phyloP scores from a whole-genome alignment of 257 asterid species.

The Jasminum sambac region DNA sequence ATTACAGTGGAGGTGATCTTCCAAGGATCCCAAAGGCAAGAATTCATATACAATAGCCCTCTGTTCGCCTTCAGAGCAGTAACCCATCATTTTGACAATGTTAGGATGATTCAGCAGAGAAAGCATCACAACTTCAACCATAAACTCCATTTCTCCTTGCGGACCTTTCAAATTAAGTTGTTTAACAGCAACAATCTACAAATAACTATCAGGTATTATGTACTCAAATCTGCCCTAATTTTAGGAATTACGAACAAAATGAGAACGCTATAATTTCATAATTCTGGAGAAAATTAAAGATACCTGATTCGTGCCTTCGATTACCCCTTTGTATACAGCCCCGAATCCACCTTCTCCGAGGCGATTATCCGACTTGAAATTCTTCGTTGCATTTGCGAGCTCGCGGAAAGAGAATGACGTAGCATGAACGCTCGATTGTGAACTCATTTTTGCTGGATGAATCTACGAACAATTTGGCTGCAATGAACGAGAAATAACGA shows the following conservation, averaged over 20 bases:
- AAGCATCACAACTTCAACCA: constrained; percentile 52
- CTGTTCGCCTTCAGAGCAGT: constrained; percentile 45
- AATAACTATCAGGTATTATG: background rate
- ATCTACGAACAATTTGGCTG: background rate
- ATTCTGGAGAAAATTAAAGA: background rate
- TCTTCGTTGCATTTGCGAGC: constrained; percentile 40
- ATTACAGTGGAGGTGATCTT: constrained; percentile 50
- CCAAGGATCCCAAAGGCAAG: constrained; percentile 52
- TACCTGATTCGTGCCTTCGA: constrained; percentile 42
- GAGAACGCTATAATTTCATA: too few species aligned
- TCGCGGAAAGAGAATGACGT: constrained; percentile 37
- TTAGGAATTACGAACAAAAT: background rate
- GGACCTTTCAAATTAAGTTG: constrained; percentile 43
- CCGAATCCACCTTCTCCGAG: constrained; percentile 59
- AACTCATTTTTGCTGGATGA: constrained; percentile 9
- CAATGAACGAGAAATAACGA: background rate
- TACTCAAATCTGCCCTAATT: background rate
- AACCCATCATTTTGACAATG: constrained; percentile 49
- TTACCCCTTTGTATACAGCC: constrained; percentile 39
- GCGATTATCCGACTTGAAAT: constrained; percentile 34
- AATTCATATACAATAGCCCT: constrained; percentile 55
- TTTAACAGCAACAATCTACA: constrained; percentile 47
- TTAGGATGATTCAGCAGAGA: constrained; percentile 46
- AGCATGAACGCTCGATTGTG: background rate
- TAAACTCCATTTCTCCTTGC: constrained; percentile 54